phyloP scores from a whole-genome alignment of 768 basidiomycete genomes.

The Pluteus cervinus region DNA sequence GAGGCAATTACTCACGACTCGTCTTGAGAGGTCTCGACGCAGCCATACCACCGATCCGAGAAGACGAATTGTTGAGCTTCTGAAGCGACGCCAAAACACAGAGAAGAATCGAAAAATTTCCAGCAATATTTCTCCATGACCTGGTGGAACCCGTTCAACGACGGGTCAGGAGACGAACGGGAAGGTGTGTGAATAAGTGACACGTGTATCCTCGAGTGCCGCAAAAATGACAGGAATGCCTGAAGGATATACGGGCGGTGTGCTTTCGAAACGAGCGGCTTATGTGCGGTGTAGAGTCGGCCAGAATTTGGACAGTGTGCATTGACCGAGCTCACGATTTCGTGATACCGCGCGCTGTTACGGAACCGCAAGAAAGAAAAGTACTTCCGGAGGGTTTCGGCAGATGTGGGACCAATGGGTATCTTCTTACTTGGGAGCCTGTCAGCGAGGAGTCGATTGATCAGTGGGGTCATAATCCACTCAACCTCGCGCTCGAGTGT shows the following conservation, averaged over 20 bases:
- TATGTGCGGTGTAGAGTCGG: conserved; percentile 21
- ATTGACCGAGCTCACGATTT: conserved; percentile 26
- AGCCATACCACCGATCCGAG: conserved; percentile 46
- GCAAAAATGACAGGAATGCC: conserved; percentile 26
- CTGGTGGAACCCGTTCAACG: conserved; percentile 20
- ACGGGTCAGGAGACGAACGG: conserved; percentile 5
- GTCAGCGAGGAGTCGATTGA: background rate
- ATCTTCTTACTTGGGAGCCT: conserved; percentile 19
- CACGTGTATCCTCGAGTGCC: background rate
- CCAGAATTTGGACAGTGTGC: conserved; percentile 14
- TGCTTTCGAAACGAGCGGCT: conserved; percentile 22
- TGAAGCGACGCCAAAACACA: conserved; percentile 47
- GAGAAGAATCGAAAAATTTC: conserved; percentile 40
- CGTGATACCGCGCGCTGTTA: conserved; percentile 41
- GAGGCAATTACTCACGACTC: conserved; percentile 27
- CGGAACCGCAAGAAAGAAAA: conserved; percentile 54
- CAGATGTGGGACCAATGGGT: conserved; percentile 19
- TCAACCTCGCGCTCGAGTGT: conserved; percentile 38
- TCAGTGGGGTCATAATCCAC: conserved; percentile 8
- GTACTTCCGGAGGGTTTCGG: conserved; percentile 41
- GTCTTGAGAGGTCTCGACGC: conserved; percentile 43
- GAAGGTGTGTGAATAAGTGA: conserved; percentile 8
- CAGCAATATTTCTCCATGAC: conserved; percentile 41
- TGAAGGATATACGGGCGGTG: conserved; percentile 25
- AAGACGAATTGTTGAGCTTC: conserved; percentile 54